Base-by-base conservation (phyloP, 805 yeast genomes). In the Saccharomycopsis selenospora region DNA sequence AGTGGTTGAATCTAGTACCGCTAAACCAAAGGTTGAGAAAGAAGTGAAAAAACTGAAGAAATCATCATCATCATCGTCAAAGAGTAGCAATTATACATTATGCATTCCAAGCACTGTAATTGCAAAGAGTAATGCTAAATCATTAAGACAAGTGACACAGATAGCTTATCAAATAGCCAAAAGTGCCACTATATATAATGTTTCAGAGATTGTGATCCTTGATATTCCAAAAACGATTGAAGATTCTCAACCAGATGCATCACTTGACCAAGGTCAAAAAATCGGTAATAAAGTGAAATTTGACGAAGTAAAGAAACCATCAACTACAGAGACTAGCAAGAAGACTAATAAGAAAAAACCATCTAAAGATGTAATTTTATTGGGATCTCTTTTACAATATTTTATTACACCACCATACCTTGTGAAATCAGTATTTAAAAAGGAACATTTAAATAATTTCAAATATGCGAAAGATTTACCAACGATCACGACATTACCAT, bases 331-430 rank as follows among this genome's bases (percentile, higher is more conserved):
- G 11, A 10, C 6, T 33, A 18, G 13, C 5, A 41, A 25, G 6
- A 58, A 57, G 41, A 53, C 10, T 4, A 38, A 46, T 13, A 52
- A 51, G 28, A 56, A 47, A 28, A 56, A 52, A 52, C 56, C 57
- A 45, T 58, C 63, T 44, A 68, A 57, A 50, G 68, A 70, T 30
- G 66, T 81, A 0, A 63, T 80, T 60, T 59, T 80, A 5, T 71
- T 87, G 47, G 89, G 91, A 1, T 69, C 81, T 1, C 68, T 89
- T 36, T 66, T 89, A 49, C 95, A 87, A 60, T 88, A 69, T 60
- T 86, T 86, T 59, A 79, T 88, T 13, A 88, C 96, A 0, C 96
- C 96, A 1, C 84, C 87, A 43, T 86, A 89, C 59, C 69, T 89
- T 40, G 75, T 80, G 17, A 80, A 81, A 52, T 65, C 80, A 2